Evolutionary conservation across 331 rosid genomes (phyloP), one percentile per base, ranked within the genome.

Genomic region (Quercus phellos): DNA sequence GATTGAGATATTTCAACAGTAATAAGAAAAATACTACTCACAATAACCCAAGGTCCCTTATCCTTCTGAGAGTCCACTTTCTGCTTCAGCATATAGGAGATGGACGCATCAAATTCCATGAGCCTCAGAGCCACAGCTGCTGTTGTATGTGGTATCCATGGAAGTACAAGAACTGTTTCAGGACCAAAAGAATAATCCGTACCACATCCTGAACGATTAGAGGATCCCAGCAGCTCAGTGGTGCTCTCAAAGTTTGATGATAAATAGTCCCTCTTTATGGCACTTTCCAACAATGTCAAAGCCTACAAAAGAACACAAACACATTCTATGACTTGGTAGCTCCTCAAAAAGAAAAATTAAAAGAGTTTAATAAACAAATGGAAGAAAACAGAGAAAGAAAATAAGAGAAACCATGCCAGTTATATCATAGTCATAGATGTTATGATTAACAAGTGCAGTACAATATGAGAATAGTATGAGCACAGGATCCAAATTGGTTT

Each of bases 81-180:
- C 85, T 82, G 93, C 79, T 82, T 84, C 70, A 70, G 82, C 30
- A 77, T 68, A 78, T 88, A 87, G 71, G 74, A 85, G 84, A 79
- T 51, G 76, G 91, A 88, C 5, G 82, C 58, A 78, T 92, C 93
- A 10, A 90, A 92, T 77, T 92, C 93, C 91, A 92, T 55, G 74
- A 90, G 88, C 86, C 97, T 90, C 35, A 90, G 81, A 56, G 89
- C 87, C 74, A 88, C 90, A 60, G 94, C 94, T 78, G 93, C 87
- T 13, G 91, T 87, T 66, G 94, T 92, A 68, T 14, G 82, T 12
- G 97, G 93, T 70, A 90, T 68, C 97, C 97, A 92, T 46, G 97
- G 91, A 73, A 92, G 91, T 17, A 85, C 64, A 64, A 84, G 86
- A 55, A 76, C 83, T 30, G 79, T 81, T 75, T 81, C 84, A 59